Conservation (phyloP, 768 basidiomycete species). For the Phylloporus sp. region DNA sequence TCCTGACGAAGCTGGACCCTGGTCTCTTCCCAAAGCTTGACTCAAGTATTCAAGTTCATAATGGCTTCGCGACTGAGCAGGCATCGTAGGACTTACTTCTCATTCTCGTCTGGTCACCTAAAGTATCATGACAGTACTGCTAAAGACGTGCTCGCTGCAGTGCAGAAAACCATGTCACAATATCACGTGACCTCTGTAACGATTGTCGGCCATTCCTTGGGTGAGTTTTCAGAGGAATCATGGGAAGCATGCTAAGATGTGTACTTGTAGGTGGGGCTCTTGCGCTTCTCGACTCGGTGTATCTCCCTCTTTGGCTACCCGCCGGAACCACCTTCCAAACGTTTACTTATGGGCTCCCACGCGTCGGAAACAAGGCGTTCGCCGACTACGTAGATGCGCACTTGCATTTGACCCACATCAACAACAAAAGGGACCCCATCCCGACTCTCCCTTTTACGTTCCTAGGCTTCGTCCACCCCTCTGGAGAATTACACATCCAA, state of each 20-base stretch:
- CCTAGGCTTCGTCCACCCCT: conserved; percentile 38
- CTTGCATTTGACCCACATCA: conserved; percentile 46
- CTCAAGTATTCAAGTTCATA: conserved; percentile 39
- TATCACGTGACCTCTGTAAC: conserved; percentile 37
- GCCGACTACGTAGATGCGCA: conserved; percentile 51
- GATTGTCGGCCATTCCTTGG: conserved; percentile 41
- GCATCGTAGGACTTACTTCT: conserved; percentile 31
- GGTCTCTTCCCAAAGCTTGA: conserved; percentile 47
- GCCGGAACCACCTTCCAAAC: conserved; percentile 29
- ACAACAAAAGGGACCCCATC: conserved; percentile 42
- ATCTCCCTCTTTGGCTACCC: conserved; percentile 37
- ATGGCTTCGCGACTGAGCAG: conserved; percentile 44
- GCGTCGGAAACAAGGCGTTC: conserved; percentile 57
- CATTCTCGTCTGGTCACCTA: background rate
- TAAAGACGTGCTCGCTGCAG: conserved; percentile 39
- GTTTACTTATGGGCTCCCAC: conserved; percentile 34
- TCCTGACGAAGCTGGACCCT: conserved; percentile 31
- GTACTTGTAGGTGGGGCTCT: conserved; percentile 31
- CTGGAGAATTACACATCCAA: conserved; percentile 41
- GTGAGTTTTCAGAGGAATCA: conserved; percentile 15
- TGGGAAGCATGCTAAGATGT: background rate
- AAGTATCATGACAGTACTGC: conserved; percentile 33
- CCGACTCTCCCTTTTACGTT: conserved; percentile 33
- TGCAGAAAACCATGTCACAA: conserved; percentile 35
- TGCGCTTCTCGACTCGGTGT: conserved; percentile 36